Evolutionary conservation across 2,329 filamentous ascomycete species (phyloP).

Genomic region (Xylaria sp.): DNA sequence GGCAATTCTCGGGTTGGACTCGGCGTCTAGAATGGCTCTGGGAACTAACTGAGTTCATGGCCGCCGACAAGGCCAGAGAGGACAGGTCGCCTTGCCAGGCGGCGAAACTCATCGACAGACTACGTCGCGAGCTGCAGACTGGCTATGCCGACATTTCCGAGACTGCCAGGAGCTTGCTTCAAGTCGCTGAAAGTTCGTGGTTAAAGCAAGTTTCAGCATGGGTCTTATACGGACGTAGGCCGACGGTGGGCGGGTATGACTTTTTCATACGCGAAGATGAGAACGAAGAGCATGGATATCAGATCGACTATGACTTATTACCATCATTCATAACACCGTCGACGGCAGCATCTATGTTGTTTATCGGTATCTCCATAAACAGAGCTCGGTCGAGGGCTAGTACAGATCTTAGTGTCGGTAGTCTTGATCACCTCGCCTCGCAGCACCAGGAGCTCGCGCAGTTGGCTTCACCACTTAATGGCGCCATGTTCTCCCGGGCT

Average conservation of each 20-base stretch:
- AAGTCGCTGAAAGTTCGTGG: conserved; percentile 88
- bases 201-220: conserved; percentile 89
- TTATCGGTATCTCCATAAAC: conserved; percentile 89
- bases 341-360: conserved; percentile 85
- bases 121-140: conserved; percentile 82
- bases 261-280: conserved; percentile 78
- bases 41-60: conserved; percentile 76
- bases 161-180: conserved; percentile 77
- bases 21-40: conserved; percentile 88
- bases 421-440: conserved; percentile 70
- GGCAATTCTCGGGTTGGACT: conserved; percentile 88
- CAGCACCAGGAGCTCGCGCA: conserved; percentile 76
- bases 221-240: conserved; percentile 88
- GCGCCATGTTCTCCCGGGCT: conserved; percentile 74
- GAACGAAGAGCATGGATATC: conserved; percentile 65
- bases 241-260: conserved; percentile 80
- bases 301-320: conserved; percentile 68
- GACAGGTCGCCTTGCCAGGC: conserved; percentile 66
- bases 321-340: conserved; percentile 82
- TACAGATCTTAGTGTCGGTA: conserved; percentile 58
- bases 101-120: conserved; percentile 78
- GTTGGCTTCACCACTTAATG: conserved; percentile 78
- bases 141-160: conserved; percentile 89
- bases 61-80: conserved; percentile 53
- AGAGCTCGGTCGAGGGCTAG: conserved; percentile 74